A percentile compares a stretch with the other conserved stretches of the same genome.
Conservation (phyloP, 2,329 filamentous ascomycete genomes). For the Cladosporium sp. region DNA sequence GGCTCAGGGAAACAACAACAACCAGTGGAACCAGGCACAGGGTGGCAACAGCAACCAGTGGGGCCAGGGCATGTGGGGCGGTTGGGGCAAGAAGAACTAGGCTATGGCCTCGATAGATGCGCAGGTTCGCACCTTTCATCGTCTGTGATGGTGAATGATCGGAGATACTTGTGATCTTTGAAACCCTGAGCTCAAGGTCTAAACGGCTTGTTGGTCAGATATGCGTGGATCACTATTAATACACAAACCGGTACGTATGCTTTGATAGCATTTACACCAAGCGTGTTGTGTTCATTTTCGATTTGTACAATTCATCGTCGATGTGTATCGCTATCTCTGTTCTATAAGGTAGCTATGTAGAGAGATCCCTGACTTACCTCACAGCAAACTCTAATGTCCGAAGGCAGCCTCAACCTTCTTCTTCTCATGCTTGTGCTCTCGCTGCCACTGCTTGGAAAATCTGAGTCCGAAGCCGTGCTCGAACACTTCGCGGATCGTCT, state of each 20-base stretch:
- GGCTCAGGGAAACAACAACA: neutral
- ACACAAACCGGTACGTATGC: neutral
- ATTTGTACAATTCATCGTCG: neutral
- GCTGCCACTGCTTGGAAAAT: slow-evolving; percentile 39
- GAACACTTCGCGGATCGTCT: slow-evolving; percentile 56
- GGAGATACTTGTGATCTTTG: neutral
- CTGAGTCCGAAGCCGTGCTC: slow-evolving; percentile 49
- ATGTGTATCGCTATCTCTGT: neutral
- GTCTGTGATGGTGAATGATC: neutral
- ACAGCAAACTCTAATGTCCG: slow-evolving; percentile 24
- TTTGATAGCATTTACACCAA: neutral
- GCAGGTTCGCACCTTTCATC: neutral
- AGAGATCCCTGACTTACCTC: neutral
- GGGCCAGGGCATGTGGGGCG: slow-evolving; percentile 7
- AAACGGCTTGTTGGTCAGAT: neutral
- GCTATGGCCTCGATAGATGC: neutral
- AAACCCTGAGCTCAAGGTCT: neutral
- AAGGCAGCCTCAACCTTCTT: slow-evolving; percentile 27
- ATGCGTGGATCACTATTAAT: neutral
- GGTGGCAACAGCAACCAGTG: slow-evolving; percentile 1
- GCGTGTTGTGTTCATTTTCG: neutral
- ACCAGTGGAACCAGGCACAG: slow-evolving; percentile 7
- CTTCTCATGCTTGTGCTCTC: slow-evolving; percentile 37
- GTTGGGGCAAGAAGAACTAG: slow-evolving; percentile 18
- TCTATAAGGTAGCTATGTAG: neutral